phyloP scores from a whole-genome alignment of 331 rosid genomes.

The Dryas integrifolia region DNA sequence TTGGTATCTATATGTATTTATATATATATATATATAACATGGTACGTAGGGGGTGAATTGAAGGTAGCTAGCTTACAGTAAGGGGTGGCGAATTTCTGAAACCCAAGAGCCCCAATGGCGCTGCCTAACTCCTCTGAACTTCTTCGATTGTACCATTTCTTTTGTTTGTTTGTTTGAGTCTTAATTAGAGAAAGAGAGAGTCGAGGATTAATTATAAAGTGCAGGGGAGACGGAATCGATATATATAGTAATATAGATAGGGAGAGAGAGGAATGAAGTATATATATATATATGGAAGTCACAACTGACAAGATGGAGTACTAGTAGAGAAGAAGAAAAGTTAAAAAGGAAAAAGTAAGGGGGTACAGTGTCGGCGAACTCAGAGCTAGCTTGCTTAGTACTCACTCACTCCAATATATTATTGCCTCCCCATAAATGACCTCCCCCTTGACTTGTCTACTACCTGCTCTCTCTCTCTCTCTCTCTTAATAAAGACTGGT shows the following conservation, averaged over 20 bases:
- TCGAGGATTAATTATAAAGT: too few relatives aligned
- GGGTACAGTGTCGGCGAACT: constrained; percentile 3
- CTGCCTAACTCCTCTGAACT: constrained; percentile 52
- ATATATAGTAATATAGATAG: neutral
- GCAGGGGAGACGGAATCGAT: neutral
- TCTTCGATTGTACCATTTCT: constrained; percentile 36
- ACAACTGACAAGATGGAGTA: too few relatives aligned
- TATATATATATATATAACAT: too few relatives aligned
- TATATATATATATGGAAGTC: too few relatives aligned
- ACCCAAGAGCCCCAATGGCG: constrained; percentile 58
- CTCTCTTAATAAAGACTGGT: too few relatives aligned
- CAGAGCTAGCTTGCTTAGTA: neutral
- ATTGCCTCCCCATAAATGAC: too few relatives aligned
- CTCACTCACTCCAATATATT: neutral
- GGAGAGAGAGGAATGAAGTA: neutral
- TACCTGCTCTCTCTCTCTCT: too few relatives aligned
- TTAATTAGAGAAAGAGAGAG: neutral
- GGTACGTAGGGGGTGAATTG: neutral
- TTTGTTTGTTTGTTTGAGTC: neutral
- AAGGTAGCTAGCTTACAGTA: constrained; percentile 31
- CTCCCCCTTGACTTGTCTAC: too few relatives aligned
- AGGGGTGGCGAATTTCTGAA: constrained; percentile 48
- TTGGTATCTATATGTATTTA: neutral
- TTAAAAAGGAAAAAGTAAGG: neutral
- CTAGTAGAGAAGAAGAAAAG: neutral